phyloP scores from a whole-genome alignment of 192 early-diverging fungal species.

The Gonapodya prolifera region DNA sequence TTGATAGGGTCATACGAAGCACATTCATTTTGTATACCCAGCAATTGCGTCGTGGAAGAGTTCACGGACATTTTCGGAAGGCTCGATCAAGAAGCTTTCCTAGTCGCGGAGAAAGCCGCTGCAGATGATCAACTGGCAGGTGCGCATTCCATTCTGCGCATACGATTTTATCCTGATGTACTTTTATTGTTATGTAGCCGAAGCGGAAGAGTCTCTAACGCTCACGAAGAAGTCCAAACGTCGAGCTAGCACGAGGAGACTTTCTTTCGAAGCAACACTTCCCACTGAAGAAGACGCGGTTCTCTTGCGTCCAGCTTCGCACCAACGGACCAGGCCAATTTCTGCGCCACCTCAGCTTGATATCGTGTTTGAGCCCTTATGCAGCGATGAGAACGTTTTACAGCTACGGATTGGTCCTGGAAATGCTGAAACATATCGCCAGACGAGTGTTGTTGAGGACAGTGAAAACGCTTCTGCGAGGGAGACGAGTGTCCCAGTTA shows the following conservation, averaged over 20 bases:
- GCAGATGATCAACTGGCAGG: too few species aligned
- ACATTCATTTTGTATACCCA: not conserved
- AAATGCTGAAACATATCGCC: not conserved
- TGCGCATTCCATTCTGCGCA: too few species aligned
- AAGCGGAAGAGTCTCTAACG: not conserved
- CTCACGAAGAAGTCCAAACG: not conserved
- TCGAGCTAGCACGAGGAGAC: not conserved
- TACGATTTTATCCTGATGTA: too few species aligned
- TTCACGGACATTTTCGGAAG: not conserved
- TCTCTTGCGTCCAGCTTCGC: not conserved
- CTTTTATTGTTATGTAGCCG: not conserved
- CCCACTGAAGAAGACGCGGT: not conserved
- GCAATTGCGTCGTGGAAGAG: not conserved
- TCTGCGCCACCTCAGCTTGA: not conserved
- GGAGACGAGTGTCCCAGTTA: too few species aligned
- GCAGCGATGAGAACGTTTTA: not conserved
- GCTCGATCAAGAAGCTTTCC: not conserved
- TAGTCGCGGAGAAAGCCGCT: not conserved
- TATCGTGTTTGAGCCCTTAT: not conserved
- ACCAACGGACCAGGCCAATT: not conserved
- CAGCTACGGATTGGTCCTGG: not conserved
- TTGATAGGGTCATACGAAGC: not conserved
- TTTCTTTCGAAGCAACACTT: not conserved
- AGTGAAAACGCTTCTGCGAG: not conserved
- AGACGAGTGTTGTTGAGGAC: not conserved